Evolutionary conservation across 257 asterid species (phyloP).

Genomic region (Capsicum baccatum): DNA sequence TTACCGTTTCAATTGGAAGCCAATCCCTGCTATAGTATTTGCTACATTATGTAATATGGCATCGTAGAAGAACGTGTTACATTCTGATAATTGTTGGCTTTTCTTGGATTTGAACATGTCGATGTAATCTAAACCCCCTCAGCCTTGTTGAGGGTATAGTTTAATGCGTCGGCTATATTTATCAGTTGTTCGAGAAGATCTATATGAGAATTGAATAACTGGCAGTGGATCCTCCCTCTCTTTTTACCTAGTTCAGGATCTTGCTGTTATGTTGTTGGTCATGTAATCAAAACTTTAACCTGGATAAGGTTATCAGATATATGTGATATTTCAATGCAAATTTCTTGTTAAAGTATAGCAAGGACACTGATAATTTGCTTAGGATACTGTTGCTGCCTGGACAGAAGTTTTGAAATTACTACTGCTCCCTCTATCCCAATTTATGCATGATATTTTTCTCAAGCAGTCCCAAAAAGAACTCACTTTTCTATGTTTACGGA

Average conservation of each 20-base stretch:
- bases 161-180: not conserved
- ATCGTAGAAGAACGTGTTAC: not conserved
- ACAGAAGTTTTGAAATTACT: too few relatives aligned
- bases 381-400: too few relatives aligned
- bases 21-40: not conserved
- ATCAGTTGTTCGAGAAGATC: not conserved
- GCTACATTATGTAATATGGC: not conserved
- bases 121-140: not conserved
- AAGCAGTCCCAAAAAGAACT: too few relatives aligned
- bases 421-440: too few relatives aligned
- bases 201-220: constrained; percentile 17
- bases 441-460: too few relatives aligned
- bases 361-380: not conserved
- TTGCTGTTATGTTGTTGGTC: not conserved
- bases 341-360: not conserved
- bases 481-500: too few relatives aligned
- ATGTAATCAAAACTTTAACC: not conserved
- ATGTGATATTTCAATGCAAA: not conserved
- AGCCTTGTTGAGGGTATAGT: constrained; percentile 11
- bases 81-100: not conserved
- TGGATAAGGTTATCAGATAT: not conserved
- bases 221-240: not conserved
- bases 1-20: not conserved
- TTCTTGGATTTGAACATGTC: constrained; percentile 15
- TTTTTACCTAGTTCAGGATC: constrained; percentile 15